Evolutionary conservation across 73 alveolate species (phyloP).

Genomic region (Paramecium primaurelia): DNA sequence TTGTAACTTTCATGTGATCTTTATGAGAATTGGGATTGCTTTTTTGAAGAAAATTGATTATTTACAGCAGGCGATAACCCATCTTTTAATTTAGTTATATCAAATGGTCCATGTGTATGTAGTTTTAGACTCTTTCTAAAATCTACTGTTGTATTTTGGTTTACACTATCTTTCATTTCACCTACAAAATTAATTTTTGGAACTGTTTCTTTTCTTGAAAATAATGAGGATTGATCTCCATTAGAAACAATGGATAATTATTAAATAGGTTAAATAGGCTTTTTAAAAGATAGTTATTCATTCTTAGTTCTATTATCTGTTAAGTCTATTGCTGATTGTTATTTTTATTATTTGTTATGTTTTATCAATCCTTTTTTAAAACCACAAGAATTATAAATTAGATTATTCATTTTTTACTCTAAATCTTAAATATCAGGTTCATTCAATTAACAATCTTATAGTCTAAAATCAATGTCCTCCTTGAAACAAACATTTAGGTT

Average conservation of each 20-base stretch:
- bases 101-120: neutral
- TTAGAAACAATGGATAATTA: neutral
- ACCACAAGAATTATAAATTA: neutral
- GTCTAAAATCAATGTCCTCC: neutral
- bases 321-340: neutral
- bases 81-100: neutral
- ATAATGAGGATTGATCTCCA: neutral
- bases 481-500: neutral
- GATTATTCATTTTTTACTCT: neutral
- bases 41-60: neutral
- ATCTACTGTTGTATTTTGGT: neutral
- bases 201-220: neutral
- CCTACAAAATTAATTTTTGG: neutral
- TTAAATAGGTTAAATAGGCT: neutral
- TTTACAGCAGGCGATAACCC: neutral
- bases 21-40: neutral
- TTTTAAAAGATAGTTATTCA: neutral
- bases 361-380: neutral
- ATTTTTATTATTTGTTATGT: neutral
- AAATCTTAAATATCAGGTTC: slow-evolving; percentile 16
- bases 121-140: neutral
- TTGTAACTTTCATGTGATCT: neutral
- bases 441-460: neutral
- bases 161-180: neutral
- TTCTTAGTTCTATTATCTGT: neutral